A percentile compares a stretch with the other conserved stretches of the same genome.
Evolutionary conservation across 768 basidiomycete species (phyloP).

Genomic region (Leccinum olivaceopallidum): DNA sequence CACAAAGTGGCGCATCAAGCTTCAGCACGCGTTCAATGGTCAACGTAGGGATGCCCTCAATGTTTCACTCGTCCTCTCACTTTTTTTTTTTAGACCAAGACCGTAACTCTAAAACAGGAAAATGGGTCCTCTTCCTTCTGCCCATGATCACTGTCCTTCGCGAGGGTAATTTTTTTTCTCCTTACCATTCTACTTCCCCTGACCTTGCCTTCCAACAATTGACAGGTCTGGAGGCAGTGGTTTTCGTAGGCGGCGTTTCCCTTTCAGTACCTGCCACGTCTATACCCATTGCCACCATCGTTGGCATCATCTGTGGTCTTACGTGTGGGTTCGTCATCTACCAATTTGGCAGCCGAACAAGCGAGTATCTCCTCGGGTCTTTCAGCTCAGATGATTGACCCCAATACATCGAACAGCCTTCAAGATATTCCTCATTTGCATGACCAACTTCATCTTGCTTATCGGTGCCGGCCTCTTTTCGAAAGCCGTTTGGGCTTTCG

Average conservation of each 20-base stretch:
- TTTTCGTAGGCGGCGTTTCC: conserved; percentile 93
- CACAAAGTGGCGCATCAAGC: conserved; percentile 92
- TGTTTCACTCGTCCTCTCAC: not conserved
- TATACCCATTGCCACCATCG: conserved; percentile 89
- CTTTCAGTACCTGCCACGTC: conserved; percentile 79
- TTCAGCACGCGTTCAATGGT: conserved; percentile 72
- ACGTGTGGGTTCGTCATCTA: conserved; percentile 78
- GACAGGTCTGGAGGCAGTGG: conserved; percentile 80
- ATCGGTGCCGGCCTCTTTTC: conserved; percentile 95
- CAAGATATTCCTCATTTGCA: conserved; percentile 84
- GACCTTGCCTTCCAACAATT: not conserved
- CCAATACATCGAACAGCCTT: conserved; percentile 47
- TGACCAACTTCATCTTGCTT: conserved; percentile 90
- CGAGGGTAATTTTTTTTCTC: conserved; percentile 59
- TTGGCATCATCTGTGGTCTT: conserved; percentile 78
- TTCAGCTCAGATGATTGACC: not conserved
- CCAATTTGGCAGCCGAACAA: conserved; percentile 71
- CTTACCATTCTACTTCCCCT: not conserved
- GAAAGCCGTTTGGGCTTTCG: conserved; percentile 70
- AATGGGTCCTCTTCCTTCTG: conserved; percentile 88
- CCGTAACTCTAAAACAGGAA: conserved; percentile 53
- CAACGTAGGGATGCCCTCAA: conserved; percentile 40
- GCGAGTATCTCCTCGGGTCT: conserved; percentile 38
- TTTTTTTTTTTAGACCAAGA: conserved; percentile 40
- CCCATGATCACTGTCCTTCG: conserved; percentile 91